phyloP scores from a whole-genome alignment of 345 rosid genomes.

The Trapa incisa region DNA sequence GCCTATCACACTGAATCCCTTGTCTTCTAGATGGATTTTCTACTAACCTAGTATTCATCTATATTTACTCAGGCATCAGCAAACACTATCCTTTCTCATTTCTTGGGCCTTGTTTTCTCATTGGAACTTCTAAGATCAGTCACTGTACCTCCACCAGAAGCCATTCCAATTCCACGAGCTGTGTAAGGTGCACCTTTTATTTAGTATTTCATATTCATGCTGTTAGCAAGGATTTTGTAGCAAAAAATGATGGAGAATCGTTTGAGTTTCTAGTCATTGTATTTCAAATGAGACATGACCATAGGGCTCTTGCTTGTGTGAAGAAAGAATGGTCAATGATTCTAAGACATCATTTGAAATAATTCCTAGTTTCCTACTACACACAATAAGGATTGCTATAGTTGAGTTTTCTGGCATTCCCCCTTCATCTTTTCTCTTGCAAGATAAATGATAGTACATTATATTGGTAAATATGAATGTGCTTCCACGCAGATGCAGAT shows the following conservation, averaged over 20 bases:
- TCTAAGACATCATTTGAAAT: background rate
- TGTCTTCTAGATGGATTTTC: background rate
- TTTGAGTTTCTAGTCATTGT: background rate
- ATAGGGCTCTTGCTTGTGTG: background rate
- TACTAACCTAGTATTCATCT: background rate
- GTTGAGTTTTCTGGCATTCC: too few relatives aligned
- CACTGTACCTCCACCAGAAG: slow-evolving; percentile 58
- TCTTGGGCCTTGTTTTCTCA: slow-evolving; percentile 77
- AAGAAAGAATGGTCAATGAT: background rate
- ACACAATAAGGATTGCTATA: background rate
- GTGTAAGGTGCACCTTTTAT: slow-evolving; percentile 24
- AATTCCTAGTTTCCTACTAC: background rate
- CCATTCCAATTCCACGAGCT: slow-evolving; percentile 32
- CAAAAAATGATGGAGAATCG: background rate
- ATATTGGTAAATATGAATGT: too few relatives aligned
- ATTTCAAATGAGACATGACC: background rate
- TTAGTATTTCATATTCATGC: background rate
- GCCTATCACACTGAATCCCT: background rate
- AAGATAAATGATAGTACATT: too few relatives aligned
- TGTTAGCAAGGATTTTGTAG: background rate
- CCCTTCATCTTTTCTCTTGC: too few relatives aligned
- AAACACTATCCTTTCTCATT: slow-evolving; percentile 89
- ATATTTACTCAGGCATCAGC: slow-evolving; percentile 73
- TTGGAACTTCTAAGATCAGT: slow-evolving; percentile 86
- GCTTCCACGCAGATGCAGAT: background rate